Evolutionary conservation across 768 basidiomycete species (phyloP).

Genomic region (Suillus variegatus): DNA sequence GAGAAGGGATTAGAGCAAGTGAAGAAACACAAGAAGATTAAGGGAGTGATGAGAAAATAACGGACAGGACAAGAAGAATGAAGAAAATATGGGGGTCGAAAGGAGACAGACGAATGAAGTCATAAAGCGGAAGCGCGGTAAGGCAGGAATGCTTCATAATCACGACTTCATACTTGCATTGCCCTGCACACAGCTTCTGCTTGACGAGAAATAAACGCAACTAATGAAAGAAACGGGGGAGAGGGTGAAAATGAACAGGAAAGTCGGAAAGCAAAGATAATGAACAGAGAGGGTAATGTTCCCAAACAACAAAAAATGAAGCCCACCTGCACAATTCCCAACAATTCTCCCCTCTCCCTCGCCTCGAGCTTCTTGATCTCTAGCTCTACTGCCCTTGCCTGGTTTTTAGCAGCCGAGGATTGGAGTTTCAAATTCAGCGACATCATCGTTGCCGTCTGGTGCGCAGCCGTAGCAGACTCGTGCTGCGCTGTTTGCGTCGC

Average conservation of each 20-base stretch:
- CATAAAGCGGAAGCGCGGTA: background rate
- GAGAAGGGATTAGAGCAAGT: background rate
- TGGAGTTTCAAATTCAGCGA: conserved; percentile 94
- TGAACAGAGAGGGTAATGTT: background rate
- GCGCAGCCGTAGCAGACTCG: conserved; percentile 80
- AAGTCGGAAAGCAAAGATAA: background rate
- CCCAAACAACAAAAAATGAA: conserved; percentile 4
- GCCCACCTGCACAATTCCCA: conserved; percentile 78
- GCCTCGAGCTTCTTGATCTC: conserved; percentile 88
- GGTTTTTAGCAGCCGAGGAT: conserved; percentile 87
- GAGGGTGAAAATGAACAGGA: background rate
- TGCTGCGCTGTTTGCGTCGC: conserved; percentile 84
- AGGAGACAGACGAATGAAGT: background rate
- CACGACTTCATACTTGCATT: background rate
- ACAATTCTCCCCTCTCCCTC: conserved; percentile 74
- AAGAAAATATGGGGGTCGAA: background rate
- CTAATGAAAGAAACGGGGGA: background rate
- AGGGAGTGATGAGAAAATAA: background rate
- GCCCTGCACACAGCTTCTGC: background rate
- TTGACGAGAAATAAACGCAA: background rate
- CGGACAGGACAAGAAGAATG: background rate
- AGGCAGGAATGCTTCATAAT: background rate
- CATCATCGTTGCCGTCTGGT: conserved; percentile 91
- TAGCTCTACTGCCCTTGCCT: conserved; percentile 85
- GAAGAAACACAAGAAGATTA: background rate